Base-by-base conservation (phyloP, 768 basidiomycete genomes). In the Kwoniella pini region DNA sequence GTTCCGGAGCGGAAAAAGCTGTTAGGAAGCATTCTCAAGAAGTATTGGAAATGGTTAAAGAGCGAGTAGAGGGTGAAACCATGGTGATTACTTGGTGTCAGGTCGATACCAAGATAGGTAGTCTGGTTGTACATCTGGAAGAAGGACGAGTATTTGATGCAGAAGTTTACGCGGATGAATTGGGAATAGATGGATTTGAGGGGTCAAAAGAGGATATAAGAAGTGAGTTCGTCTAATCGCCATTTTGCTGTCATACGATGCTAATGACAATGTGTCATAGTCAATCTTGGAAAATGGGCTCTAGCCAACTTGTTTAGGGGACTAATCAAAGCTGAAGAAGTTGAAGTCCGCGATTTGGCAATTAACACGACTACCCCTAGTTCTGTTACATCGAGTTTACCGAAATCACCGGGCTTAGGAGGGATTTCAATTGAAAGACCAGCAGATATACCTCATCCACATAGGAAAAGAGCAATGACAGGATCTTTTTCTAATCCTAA, bases 51-150 rank as follows among this genome's bases (percentile, higher is more conserved):
- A 83, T 85, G 40, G 91, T 97, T 19, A 83, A 88, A 59, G 91
- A 91, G 71, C 81, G 90, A 38, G 89, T 98, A n/a, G 96, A 99
- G 72, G 94, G 95, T 27, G 92, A 98, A 75, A 91, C 89, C 0
- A 87, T 90, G 27, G 86, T 90, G 9, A 81, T 86, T 24, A 80
- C 86, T 12, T 99, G 95, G 95, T 88, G 89, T 38, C 84, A 83
- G 15, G 87, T 90, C 26, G 95, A 97, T 77, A 95, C 93, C 4
- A 88, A 90, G 77, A 87, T 88, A 7, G 95, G 95, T 6, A 84
- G 91, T 22, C 81, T 99, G 61, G 87, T 89, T 1, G 85, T 98
- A 3, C 91, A 96, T 78, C 68, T 99, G 44, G 89, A 85, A 45
- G 92, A 96, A 67, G 83, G 68, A 0, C 46, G 85, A 46, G 91